Conservation (phyloP, 2,329 filamentous ascomycete genomes). For the Alternaria consortialis region DNA sequence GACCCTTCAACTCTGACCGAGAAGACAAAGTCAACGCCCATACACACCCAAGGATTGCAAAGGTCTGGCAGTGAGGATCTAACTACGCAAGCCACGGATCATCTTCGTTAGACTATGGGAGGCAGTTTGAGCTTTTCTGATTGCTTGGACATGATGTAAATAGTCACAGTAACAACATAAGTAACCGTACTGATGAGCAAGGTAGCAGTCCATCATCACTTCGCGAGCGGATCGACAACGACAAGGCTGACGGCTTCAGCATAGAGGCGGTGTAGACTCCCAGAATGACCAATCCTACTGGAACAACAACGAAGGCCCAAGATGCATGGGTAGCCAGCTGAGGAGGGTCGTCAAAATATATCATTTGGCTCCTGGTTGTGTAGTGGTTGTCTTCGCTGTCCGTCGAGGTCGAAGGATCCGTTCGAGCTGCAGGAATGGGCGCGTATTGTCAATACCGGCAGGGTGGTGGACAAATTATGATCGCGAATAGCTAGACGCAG, state of each 20-base stretch:
- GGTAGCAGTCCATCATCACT: background rate
- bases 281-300: slow-evolving; percentile 8
- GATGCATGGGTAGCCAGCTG: background rate
- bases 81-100: too few species aligned
- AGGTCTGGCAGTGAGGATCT: too few species aligned
- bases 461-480: background rate
- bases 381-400: slow-evolving; percentile 5
- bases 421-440: background rate
- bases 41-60: too few species aligned
- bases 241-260: slow-evolving; percentile 9
- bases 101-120: background rate
- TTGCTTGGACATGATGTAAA: background rate
- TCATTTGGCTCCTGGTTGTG: background rate
- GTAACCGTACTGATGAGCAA: background rate
- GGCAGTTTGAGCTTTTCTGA: background rate
- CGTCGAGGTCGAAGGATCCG: background rate
- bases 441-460: background rate
- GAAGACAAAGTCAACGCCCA: too few species aligned
- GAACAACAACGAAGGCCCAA: slow-evolving; percentile 7
- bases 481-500: background rate
- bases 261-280: slow-evolving; percentile 13
- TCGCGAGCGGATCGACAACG: background rate
- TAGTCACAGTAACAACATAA: background rate
- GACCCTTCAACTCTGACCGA: too few species aligned
- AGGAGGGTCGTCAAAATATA: background rate